Conservation (phyloP, 73 alveolate genomes). For the Paramecium biaurelia region DNA sequence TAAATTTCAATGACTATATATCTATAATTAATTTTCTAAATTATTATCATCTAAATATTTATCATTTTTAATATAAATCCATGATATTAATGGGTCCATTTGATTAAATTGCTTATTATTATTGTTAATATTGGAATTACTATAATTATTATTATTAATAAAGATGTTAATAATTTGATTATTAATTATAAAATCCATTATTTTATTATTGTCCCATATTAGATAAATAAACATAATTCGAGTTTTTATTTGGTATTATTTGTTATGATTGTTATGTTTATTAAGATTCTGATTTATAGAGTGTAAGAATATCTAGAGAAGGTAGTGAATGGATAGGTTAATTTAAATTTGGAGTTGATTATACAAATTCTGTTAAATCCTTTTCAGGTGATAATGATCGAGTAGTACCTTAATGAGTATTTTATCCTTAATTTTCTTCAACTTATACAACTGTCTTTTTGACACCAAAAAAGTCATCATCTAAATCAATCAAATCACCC, state of each 20-base stretch:
- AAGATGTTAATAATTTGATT: background rate
- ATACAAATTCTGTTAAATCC: background rate
- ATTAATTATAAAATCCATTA: background rate
- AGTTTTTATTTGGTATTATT: background rate
- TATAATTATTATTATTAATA: slow-evolving; percentile 3
- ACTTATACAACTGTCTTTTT: background rate
- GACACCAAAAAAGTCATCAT: background rate
- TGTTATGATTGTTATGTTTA: background rate
- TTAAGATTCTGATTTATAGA: background rate
- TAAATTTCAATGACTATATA: background rate
- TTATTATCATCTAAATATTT: background rate
- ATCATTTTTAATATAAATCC: background rate
- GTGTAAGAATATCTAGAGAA: background rate
- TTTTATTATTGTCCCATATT: background rate
- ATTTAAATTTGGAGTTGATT: background rate
- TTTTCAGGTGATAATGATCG: background rate
- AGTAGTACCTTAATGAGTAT: background rate
- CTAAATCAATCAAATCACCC: slow-evolving; percentile 16
- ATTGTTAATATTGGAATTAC: background rate
- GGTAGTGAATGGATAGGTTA: background rate
- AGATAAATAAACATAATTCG: background rate
- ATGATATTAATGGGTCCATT: background rate
- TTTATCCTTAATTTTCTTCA: background rate
- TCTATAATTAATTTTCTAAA: background rate
- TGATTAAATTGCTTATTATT: background rate